A percentile compares a stretch with the other conserved stretches of the same genome.
Conservation (phyloP, 2,329 filamentous ascomycete genomes). For the Paecilomyces sp. region DNA sequence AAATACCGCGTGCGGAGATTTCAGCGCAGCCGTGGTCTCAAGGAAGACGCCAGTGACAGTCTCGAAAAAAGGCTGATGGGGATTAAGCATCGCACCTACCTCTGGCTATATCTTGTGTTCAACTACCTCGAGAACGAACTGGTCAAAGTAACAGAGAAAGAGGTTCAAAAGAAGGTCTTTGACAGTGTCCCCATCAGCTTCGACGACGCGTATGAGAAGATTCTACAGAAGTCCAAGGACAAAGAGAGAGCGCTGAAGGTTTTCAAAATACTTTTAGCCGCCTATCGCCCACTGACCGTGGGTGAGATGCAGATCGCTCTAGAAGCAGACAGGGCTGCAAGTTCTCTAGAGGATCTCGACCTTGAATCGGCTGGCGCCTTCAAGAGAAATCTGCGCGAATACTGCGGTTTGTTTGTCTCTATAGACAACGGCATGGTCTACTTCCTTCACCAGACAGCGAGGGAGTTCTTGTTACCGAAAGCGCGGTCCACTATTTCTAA, state of each 20-base stretch:
- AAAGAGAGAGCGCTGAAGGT: slow-evolving; percentile 3
- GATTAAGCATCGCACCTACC: slow-evolving; percentile 27
- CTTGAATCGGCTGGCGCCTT: background rate
- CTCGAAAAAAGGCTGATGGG: background rate
- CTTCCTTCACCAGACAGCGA: slow-evolving; percentile 15
- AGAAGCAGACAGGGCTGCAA: slow-evolving; percentile 7
- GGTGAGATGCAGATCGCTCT: slow-evolving; percentile 9
- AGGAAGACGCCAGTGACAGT: background rate
- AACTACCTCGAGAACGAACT: slow-evolving; percentile 16
- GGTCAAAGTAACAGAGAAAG: background rate
- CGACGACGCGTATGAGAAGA: slow-evolving; percentile 20
- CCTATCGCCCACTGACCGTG: slow-evolving; percentile 3
- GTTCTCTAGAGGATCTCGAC: background rate
- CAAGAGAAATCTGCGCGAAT: slow-evolving; percentile 2
- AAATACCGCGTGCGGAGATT: slow-evolving; percentile 11
- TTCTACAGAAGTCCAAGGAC: slow-evolving; percentile 9
- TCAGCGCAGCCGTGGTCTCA: background rate
- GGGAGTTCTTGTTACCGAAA: slow-evolving; percentile 20
- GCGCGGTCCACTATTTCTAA: background rate
- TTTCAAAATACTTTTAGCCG: slow-evolving; percentile 10
- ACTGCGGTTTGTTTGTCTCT: slow-evolving; percentile 13
- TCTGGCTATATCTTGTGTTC: slow-evolving; percentile 32
- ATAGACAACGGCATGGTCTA: slow-evolving; percentile 11
- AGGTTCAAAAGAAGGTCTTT: slow-evolving; percentile 8
- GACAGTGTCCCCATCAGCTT: slow-evolving; percentile 21